A percentile compares a stretch with the other conserved stretches of the same genome.
phyloP scores from a whole-genome alignment of 495 filamentous ascomycete species.

The Daldinia loculata region DNA sequence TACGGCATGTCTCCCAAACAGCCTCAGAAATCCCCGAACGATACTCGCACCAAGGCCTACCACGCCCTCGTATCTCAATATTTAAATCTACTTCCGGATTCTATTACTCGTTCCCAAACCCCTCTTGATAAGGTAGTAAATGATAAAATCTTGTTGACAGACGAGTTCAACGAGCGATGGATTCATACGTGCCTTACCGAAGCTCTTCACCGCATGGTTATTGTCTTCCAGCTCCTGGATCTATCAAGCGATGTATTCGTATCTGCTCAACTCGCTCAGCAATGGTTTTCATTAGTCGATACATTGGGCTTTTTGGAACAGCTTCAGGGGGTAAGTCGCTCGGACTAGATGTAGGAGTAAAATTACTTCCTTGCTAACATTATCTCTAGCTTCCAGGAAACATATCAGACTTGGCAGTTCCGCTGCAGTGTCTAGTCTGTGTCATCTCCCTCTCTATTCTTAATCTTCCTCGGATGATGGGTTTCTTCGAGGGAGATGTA shows the following conservation, averaged over 20 bases:
- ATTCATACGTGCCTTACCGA: conserved; percentile 69
- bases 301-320: conserved; percentile 70
- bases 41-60: conserved; percentile 47
- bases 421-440: conserved; percentile 73
- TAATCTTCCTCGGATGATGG: conserved; percentile 65
- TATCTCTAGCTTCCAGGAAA: conserved; percentile 37
- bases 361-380: conserved; percentile 41
- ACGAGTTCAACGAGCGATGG: conserved; percentile 70
- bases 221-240: conserved; percentile 75
- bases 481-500: conserved; percentile 52
- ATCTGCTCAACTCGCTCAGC: conserved; percentile 63
- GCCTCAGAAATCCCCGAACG: conserved; percentile 35
- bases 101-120: conserved; percentile 46
- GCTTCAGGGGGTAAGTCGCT: conserved; percentile 62
- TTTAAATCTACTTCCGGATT: conserved; percentile 47
- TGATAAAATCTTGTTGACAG: conserved; percentile 46
- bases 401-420: conserved; percentile 64
- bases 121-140: conserved; percentile 37
- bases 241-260: conserved; percentile 62
- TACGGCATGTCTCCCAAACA: conserved; percentile 48
- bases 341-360: not conserved
- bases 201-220: conserved; percentile 73
- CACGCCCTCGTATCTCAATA: conserved; percentile 54
- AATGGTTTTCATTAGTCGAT: conserved; percentile 78
- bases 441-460: conserved; percentile 78